phyloP scores from a whole-genome alignment of 2,329 filamentous ascomycete genomes.

The Peltaster fructicola region DNA sequence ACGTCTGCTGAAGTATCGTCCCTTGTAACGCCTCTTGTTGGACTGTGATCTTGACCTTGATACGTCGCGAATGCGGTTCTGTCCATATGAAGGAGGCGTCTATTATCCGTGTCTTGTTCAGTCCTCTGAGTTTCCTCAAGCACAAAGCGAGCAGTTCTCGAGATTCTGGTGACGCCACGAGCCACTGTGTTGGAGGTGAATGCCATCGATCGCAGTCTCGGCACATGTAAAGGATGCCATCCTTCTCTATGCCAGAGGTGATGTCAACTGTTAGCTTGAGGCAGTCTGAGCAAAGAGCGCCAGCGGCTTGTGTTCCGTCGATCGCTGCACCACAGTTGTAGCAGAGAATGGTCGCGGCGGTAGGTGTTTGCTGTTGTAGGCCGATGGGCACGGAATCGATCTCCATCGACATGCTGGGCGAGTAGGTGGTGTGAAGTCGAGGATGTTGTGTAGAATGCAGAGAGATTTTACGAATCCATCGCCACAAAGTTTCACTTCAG shows the following conservation, averaged over 20 bases:
- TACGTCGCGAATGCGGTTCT: constrained; percentile 79
- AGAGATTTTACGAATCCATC: constrained; percentile 1
- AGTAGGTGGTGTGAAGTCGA: neutral
- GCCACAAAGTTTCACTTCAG: too few species aligned
- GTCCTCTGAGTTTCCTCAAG: constrained; percentile 66
- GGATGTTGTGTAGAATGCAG: constrained; percentile 1
- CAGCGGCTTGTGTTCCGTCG: constrained; percentile 70
- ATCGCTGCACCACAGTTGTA: constrained; percentile 95
- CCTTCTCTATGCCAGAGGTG: constrained; percentile 75
- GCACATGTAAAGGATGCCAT: constrained; percentile 81
- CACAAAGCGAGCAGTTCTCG: constrained; percentile 85
- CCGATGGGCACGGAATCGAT: constrained; percentile 15
- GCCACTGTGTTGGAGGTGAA: constrained; percentile 70
- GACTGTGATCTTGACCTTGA: constrained; percentile 91
- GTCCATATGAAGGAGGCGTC: constrained; percentile 98
- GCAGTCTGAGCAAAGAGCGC: constrained; percentile 89
- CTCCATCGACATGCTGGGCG: constrained; percentile 20
- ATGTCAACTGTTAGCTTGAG: constrained; percentile 90
- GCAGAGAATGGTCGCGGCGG: constrained; percentile 60
- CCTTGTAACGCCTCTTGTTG: constrained; percentile 53
- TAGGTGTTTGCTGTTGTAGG: constrained; percentile 13
- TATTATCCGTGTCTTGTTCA: constrained; percentile 83
- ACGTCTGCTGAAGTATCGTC: constrained; percentile 71
- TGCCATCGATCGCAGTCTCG: constrained; percentile 90
- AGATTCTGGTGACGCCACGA: constrained; percentile 69